Base-by-base conservation (phyloP, 2,329 filamentous ascomycete species). In the Aaosphaeria arxii region DNA sequence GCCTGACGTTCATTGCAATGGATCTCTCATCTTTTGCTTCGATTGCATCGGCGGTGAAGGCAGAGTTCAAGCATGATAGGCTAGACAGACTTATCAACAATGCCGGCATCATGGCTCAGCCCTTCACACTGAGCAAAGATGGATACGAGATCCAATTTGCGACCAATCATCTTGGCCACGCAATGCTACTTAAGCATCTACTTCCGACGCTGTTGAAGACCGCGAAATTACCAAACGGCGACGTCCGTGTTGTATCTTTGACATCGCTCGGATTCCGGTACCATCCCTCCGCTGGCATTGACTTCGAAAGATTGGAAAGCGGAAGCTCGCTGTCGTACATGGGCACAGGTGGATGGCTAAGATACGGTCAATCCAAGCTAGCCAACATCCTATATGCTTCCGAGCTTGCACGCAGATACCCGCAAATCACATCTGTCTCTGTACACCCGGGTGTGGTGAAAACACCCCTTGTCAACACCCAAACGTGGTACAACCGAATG, bases 71-170 rank as follows among this genome's bases (percentile, higher is more conserved):
- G 46, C 11, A 53, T 50, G 33, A 53, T 47, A 62, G 66, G 3
- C 62, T 77, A 4, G 72, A 77, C 49, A 61, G 76, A 38, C 56
- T 76, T 3, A 61, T 76, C 42, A 58, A 63, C 53, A 75, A 76
- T 50, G 74, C 74, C 2, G 74, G 74, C 32, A 61, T 76, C 31
- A 70, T 67, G 47, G 56, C 56, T 2, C 45, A 52, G 24, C 54
- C 59, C 17, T 24, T 67, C 3, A 56, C 50, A 5, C 52, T 66
- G 1, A 76, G 73, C 7, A 54, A 59, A 28, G 73, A 78, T 30
- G 74, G 73, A 31, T 76, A 74, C 53, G 76, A 79, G 53, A 64
- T 74, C 29, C 74, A 77, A 47, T 73, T 77, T 46, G 76, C 71
- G 9, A 73, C 69, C 5, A 78, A 79, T 48, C 71, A 77, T 54